These are phyloP conservation scores for Laguncularia racemosa DNA, from an alignment of 345 rosid genomes.

Conservation along the genomic window DNA sequence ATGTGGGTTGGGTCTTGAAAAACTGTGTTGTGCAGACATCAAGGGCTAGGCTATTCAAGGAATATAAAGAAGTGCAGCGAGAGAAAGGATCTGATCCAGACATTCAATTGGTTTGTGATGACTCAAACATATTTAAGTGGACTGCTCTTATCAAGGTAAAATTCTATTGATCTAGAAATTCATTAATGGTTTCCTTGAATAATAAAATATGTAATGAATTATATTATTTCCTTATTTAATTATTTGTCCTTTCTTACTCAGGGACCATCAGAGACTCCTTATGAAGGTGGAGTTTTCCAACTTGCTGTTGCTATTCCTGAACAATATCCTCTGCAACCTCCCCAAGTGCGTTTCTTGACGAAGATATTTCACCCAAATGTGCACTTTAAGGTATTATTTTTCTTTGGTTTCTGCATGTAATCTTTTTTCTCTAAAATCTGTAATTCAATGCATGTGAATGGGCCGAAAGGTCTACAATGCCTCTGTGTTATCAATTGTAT, in stretches of 20 bases:
- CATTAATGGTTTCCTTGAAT: not conserved
- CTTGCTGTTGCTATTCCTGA: slow-evolving; percentile 95
- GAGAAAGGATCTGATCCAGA: slow-evolving; percentile 94
- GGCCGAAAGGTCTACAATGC: too few relatives aligned
- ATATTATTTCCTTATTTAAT: not conserved
- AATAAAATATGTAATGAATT: not conserved
- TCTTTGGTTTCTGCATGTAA: not conserved
- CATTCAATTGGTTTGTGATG: slow-evolving; percentile 88
- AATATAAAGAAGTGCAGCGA: slow-evolving; percentile 93
- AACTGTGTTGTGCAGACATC: slow-evolving; percentile 50
- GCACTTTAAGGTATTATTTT: slow-evolving; percentile 72
- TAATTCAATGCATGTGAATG: too few relatives aligned
- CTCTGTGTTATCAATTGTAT: too few relatives aligned
- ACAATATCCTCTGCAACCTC: slow-evolving; percentile 95
- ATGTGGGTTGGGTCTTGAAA: not conserved
- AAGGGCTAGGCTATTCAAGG: slow-evolving; percentile 93
- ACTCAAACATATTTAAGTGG: slow-evolving; percentile 96
- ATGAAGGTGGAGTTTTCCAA: slow-evolving; percentile 94
- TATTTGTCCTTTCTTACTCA: slow-evolving; percentile 11
- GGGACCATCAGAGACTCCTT: slow-evolving; percentile 99
- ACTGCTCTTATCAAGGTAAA: slow-evolving; percentile 92
- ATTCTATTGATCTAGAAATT: not conserved
- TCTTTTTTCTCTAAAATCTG: too few relatives aligned
- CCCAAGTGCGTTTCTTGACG: slow-evolving; percentile 95
- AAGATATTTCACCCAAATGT: slow-evolving; percentile 99